Conservation (phyloP, 1,139 yeast species). For the Pichia sp. region DNA sequence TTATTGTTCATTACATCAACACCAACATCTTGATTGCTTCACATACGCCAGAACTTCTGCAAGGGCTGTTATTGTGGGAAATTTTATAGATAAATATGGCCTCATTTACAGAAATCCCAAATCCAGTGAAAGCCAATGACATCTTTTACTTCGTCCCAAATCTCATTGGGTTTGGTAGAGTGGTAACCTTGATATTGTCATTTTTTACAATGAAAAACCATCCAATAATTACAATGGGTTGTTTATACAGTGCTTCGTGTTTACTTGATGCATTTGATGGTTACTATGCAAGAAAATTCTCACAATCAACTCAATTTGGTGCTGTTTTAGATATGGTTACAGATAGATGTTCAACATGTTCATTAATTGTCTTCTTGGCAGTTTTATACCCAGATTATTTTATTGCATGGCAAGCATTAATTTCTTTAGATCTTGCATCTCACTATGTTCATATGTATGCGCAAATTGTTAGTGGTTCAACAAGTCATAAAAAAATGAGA, state of each 20-base stretch:
- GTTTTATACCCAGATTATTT: constrained; percentile 65
- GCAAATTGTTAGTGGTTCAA: constrained; percentile 70
- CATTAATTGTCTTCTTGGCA: constrained; percentile 79
- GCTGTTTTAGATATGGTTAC: constrained; percentile 99
- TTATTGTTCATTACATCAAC: too few relatives aligned
- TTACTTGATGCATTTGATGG: constrained; percentile 96
- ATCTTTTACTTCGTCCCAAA: constrained; percentile 65
- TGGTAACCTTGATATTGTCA: constrained; percentile 73
- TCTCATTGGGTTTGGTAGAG: constrained; percentile 82
- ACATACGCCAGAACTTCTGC: background rate
- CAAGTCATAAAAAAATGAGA: constrained; percentile 81
- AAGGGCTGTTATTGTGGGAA: background rate
- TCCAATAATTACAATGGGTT: constrained; percentile 65
- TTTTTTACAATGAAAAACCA: constrained; percentile 76
- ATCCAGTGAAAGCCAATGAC: constrained; percentile 19
- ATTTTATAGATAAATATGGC: constrained; percentile 1
- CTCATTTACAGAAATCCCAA: constrained; percentile 10
- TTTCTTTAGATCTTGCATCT: constrained; percentile 85
- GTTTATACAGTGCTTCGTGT: constrained; percentile 81
- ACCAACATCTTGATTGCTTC: background rate
- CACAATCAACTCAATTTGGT: constrained; percentile 90
- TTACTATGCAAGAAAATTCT: constrained; percentile 81
- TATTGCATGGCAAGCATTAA: constrained; percentile 75
- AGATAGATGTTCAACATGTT: constrained; percentile 93
- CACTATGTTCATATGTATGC: constrained; percentile 99